A percentile compares a stretch with the other conserved stretches of the same genome.
Evolutionary conservation across 169 alveolate genomes (phyloP).

Genomic region (Eimeria sp.): DNA sequence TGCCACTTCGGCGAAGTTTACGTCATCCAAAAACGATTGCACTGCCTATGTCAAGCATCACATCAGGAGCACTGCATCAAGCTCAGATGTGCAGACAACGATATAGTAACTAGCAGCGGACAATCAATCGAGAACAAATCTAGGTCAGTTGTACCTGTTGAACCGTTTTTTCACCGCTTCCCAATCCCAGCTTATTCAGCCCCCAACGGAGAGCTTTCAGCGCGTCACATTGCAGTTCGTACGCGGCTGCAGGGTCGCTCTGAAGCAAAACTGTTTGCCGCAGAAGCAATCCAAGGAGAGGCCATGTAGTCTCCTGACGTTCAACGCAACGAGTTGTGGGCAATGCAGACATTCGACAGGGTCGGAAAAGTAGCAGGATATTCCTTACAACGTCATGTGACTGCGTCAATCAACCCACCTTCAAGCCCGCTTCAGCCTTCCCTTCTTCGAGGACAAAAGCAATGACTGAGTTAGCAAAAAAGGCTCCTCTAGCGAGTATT

Average conservation of each 20-base stretch:
- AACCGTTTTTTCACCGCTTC: conserved; percentile 20
- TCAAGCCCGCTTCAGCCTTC: conserved; percentile 4
- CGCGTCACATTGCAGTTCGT: conserved; percentile 31
- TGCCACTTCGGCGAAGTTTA: conserved; percentile 51
- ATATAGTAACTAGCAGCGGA: neutral
- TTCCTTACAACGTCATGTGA: neutral
- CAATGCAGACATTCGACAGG: neutral
- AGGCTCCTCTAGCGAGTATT: conserved; percentile 1
- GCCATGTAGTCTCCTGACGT: conserved; percentile 59
- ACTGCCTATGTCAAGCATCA: conserved; percentile 27
- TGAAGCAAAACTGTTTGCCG: conserved; percentile 16
- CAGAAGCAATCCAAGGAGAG: conserved; percentile 27
- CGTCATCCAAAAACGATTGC: conserved; percentile 1
- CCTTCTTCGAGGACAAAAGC: conserved; percentile 8
- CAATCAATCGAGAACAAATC: neutral
- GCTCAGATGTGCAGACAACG: neutral
- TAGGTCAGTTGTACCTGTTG: conserved; percentile 1
- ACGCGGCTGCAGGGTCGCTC: conserved; percentile 19
- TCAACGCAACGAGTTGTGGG: neutral
- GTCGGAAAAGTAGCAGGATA: neutral
- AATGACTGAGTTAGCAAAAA: conserved; percentile 31
- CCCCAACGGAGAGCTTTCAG: conserved; percentile 46
- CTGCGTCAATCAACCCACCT: neutral
- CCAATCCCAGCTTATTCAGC: conserved; percentile 43
- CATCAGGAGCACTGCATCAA: neutral